These are phyloP conservation scores for Saccharomycopsis fermentans DNA, from an alignment of 805 yeast species.

Conservation along the genomic window DNA sequence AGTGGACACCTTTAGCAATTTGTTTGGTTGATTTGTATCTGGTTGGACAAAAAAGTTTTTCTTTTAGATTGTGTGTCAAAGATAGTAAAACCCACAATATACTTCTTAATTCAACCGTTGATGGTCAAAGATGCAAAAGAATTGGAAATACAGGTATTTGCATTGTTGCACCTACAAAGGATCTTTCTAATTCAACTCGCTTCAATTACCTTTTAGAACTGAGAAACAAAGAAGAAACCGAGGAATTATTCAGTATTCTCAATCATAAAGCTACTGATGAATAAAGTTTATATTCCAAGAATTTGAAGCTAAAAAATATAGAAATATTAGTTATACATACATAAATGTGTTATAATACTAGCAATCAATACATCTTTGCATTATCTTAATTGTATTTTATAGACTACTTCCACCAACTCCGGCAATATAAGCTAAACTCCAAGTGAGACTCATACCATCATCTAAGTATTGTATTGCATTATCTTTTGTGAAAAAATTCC, in stretches of 20 bases:
- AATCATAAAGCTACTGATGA: background rate
- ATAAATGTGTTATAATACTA: background rate
- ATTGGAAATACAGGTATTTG: conserved; percentile 17
- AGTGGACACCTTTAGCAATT: conserved; percentile 17
- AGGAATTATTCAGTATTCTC: conserved; percentile 11
- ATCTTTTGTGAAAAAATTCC: conserved; percentile 45
- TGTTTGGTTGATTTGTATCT: conserved; percentile 4
- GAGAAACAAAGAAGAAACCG: conserved; percentile 14
- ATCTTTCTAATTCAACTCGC: conserved; percentile 3
- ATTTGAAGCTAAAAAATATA: background rate
- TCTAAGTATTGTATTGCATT: conserved; percentile 57
- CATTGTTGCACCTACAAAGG: conserved; percentile 14
- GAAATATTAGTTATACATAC: background rate
- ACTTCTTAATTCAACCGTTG: conserved; percentile 12
- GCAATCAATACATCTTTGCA: too few relatives aligned
- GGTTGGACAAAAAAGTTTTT: background rate
- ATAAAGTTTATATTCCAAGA: background rate
- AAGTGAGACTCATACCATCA: conserved; percentile 76
- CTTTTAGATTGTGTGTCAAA: conserved; percentile 6
- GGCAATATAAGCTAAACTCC: conserved; percentile 77
- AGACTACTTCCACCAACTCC: conserved; percentile 8
- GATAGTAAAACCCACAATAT: conserved; percentile 13
- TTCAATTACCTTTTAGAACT: conserved; percentile 17
- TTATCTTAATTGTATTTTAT: background rate
- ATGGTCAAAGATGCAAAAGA: conserved; percentile 6